Percentiles rank a stretch among this genome's conserved stretches.
Conservation (phyloP, 257 asterid genomes). For the Rhazya stricta region DNA sequence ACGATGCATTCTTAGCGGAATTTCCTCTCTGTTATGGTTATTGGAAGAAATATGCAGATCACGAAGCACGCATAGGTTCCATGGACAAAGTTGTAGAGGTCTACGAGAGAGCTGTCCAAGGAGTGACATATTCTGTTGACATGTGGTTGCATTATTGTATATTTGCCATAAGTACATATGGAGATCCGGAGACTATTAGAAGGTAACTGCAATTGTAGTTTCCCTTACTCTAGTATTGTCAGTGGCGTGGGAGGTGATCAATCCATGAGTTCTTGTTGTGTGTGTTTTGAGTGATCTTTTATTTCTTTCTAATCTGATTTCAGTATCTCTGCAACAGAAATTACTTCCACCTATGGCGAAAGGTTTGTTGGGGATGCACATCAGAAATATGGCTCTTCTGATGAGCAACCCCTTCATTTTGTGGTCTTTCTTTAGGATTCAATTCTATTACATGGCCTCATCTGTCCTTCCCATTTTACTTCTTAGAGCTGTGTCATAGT, state of each 20-base stretch:
- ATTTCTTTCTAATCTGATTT: constrained; percentile 56
- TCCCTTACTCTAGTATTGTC: constrained; percentile 18
- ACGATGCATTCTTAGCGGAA: constrained; percentile 87
- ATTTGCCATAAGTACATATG: constrained; percentile 76
- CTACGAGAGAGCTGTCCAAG: constrained; percentile 93
- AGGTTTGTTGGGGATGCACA: constrained; percentile 64
- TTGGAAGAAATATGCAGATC: constrained; percentile 99
- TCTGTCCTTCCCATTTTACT: constrained; percentile 42
- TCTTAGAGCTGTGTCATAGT: constrained; percentile 59
- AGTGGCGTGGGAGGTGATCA: constrained; percentile 27
- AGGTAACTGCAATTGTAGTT: constrained; percentile 50
- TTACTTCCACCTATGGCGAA: constrained; percentile 56
- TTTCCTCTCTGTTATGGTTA: constrained; percentile 97
- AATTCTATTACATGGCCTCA: constrained; percentile 37
- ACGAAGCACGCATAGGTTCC: constrained; percentile 84
- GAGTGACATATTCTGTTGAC: constrained; percentile 97
- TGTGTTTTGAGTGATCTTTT: constrained; percentile 37
- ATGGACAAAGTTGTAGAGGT: constrained; percentile 86
- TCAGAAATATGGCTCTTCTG: constrained; percentile 35
- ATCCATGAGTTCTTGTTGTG: constrained; percentile 29
- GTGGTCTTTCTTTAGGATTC: constrained; percentile 39
- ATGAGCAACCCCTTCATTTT: constrained; percentile 49
- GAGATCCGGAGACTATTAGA: constrained; percentile 84
- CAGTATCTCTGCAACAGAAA: constrained; percentile 58
- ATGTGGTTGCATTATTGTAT: constrained; percentile 98